Evolutionary conservation across 169 alveolate species (phyloP).

Genomic region (Amoebophrya sp.): DNA sequence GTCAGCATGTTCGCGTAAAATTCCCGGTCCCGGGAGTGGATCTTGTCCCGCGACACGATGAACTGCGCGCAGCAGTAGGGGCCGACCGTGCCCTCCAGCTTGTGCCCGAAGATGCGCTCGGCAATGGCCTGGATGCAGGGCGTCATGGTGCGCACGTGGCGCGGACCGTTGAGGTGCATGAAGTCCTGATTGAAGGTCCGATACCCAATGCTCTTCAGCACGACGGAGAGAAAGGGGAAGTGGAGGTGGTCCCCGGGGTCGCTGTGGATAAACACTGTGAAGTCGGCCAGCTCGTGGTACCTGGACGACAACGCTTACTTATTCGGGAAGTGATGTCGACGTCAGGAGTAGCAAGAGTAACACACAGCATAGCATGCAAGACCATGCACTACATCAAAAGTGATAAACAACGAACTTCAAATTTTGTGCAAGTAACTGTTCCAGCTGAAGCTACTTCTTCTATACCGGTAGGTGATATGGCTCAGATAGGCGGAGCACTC

Average conservation of each 20-base stretch:
- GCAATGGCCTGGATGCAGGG: slow-evolving; percentile 24
- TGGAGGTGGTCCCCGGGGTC: slow-evolving; percentile 24
- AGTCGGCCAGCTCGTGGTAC: slow-evolving; percentile 1
- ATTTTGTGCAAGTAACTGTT: no score
- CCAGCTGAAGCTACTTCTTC: no score
- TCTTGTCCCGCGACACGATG: slow-evolving; percentile 9
- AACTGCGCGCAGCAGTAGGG: slow-evolving; percentile 35
- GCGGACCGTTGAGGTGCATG: slow-evolving; percentile 19
- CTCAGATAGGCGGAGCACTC: slow-evolving; percentile 30
- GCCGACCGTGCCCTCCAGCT: background rate
- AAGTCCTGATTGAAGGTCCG: background rate
- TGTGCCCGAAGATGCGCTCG: background rate
- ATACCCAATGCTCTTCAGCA: background rate
- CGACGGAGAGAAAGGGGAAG: background rate
- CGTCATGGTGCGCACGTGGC: slow-evolving; percentile 18
- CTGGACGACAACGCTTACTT: background rate
- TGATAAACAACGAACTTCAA: no score
- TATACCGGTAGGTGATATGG: slow-evolving; percentile 1
- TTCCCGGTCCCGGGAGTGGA: background rate
- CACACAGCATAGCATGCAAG: no score
- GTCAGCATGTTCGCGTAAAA: slow-evolving; percentile 23
- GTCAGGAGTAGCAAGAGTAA: no score
- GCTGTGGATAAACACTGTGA: slow-evolving; percentile 17
- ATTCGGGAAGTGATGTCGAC: background rate
- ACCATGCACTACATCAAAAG: no score